Evolutionary conservation across 2,329 filamentous ascomycete genomes (phyloP), one percentile per base, ranked within the genome.

Genomic region (Curvularia verruculosa): DNA sequence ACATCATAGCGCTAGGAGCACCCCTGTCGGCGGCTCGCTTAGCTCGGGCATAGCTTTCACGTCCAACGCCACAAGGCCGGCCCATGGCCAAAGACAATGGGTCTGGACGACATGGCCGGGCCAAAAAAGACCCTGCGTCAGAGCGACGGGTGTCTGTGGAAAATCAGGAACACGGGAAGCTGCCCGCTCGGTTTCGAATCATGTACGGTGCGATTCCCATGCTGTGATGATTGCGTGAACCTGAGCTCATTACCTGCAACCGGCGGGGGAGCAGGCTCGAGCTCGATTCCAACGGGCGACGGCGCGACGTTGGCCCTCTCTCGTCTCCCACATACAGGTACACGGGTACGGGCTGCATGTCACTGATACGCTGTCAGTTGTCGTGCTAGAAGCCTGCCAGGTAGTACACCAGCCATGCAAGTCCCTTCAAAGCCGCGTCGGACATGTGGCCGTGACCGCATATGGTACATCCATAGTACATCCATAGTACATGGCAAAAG

Each of bases 21-120:
- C 45, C 54, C 54, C 50, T 47, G 53, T 23, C 41, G n/a, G 10
- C 55, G 24, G 31, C 41, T 66, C 63, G 61, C 63, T 64, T 63
- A 58, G 56, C 41, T 49, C 49, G 52, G 52, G 36, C 48, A 51
- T 53, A 41, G 37, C 53, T 51, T 58, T 26, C 54, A 54, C 56
- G 18, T 28, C 41, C 53, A 56, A 46, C 49, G 43, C 40, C 51
- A 46, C 41, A 28, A 40, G 26, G 49, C 36, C 41, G 36, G 36
- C n/a, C 43, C 26, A 29, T 29, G 43, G 26, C n/a, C 43, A 31
- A 36, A 43, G 39, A 46, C 37, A 40, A 34, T 40, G 41, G n/a
- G 44, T 39, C 39, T 48, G 46, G 47, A 19, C 12, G 13, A 15
- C 2, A 10, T 36, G 5, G 3, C 13, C 15, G 26, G 28, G 54